Percentiles rank a stretch among this genome's conserved stretches.
phyloP scores from a whole-genome alignment of 805 yeast species.

The Barnettozyma wickerhamii region DNA sequence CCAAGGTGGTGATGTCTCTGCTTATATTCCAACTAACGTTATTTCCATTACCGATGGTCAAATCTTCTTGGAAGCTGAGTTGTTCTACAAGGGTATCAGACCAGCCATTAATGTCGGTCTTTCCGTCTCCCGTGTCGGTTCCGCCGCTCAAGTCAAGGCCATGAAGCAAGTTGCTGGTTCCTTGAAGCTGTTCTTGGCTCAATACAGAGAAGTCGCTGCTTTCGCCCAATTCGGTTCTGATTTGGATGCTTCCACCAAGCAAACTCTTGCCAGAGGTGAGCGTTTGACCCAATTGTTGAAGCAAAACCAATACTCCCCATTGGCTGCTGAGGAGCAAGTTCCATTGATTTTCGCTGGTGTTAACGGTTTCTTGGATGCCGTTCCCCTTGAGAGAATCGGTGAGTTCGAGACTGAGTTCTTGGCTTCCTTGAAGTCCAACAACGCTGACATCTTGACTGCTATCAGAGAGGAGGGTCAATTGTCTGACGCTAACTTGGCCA shows the following conservation, averaged over 20 bases:
- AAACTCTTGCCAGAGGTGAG: slow-evolving; percentile 99
- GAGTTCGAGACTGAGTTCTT: slow-evolving; percentile 92
- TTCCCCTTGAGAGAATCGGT: slow-evolving; percentile 81
- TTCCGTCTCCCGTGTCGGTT: slow-evolving; percentile 99
- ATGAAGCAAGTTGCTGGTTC: slow-evolving; percentile 99
- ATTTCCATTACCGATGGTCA: slow-evolving; percentile 98
- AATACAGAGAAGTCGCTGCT: slow-evolving; percentile 99
- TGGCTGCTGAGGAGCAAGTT: slow-evolving; percentile 98
- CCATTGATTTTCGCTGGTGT: slow-evolving; percentile 99
- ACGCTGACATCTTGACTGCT: slow-evolving; percentile 75
- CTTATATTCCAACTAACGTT: slow-evolving; percentile 96
- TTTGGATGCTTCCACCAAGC: slow-evolving; percentile 99
- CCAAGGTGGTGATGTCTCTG: slow-evolving; percentile 99
- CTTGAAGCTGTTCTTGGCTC: slow-evolving; percentile 99
- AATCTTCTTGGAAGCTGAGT: slow-evolving; percentile 98
- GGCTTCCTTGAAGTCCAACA: slow-evolving; percentile 88
- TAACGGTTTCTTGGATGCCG: slow-evolving; percentile 92
- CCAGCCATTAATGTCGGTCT: slow-evolving; percentile 99
- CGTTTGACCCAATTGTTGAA: slow-evolving; percentile 98
- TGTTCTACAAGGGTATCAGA: slow-evolving; percentile 99
- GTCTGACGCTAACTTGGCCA: slow-evolving; percentile 78
- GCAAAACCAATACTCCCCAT: slow-evolving; percentile 96
- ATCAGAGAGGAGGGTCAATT: slow-evolving; percentile 89
- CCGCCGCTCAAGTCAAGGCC: slow-evolving; percentile 99
- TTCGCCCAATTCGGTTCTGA: slow-evolving; percentile 99